Evolutionary conservation across 2,329 filamentous ascomycete genomes (phyloP).

Genomic region (Colletotrichum phormii): DNA sequence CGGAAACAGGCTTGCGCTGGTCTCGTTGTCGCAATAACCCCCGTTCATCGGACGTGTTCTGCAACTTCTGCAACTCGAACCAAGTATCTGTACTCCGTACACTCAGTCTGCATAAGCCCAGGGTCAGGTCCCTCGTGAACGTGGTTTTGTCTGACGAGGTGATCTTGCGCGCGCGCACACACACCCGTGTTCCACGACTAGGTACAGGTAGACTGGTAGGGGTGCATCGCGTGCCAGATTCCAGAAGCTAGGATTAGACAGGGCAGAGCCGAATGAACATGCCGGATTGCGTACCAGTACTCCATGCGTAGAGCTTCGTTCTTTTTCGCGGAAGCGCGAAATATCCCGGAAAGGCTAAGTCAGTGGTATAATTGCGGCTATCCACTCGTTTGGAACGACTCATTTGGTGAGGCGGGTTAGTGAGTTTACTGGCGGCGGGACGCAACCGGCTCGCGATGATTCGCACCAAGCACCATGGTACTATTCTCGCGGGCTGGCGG

Average conservation of each 20-base stretch:
- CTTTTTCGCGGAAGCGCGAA: conserved; percentile 28
- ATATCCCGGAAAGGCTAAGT: conserved; percentile 22
- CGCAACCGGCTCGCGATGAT: conserved; percentile 3
- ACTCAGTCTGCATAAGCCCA: not conserved
- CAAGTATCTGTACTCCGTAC: not conserved
- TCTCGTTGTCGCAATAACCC: conserved; percentile 7
- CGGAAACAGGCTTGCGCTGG: not conserved
- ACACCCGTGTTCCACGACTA: not conserved
- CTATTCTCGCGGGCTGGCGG: conserved; percentile 4
- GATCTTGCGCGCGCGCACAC: no score
- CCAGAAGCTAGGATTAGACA: conserved; percentile 1
- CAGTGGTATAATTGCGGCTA: conserved; percentile 22
- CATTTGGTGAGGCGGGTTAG: conserved; percentile 28
- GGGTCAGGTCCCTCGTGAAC: conserved; percentile 2
- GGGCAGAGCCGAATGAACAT: not conserved
- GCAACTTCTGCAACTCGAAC: not conserved
- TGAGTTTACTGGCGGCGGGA: conserved; percentile 7
- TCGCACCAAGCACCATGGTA: conserved; percentile 12
- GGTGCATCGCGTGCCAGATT: conserved; percentile 18
- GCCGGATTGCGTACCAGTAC: not conserved
- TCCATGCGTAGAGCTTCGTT: not conserved
- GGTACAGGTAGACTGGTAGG: not conserved
- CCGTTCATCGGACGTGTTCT: conserved; percentile 18
- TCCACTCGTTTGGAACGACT: conserved; percentile 30
- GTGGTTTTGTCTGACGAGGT: conserved; percentile 10